Conservation (phyloP, 2,329 filamentous ascomycete genomes). For the Botrytis paeoniae region DNA sequence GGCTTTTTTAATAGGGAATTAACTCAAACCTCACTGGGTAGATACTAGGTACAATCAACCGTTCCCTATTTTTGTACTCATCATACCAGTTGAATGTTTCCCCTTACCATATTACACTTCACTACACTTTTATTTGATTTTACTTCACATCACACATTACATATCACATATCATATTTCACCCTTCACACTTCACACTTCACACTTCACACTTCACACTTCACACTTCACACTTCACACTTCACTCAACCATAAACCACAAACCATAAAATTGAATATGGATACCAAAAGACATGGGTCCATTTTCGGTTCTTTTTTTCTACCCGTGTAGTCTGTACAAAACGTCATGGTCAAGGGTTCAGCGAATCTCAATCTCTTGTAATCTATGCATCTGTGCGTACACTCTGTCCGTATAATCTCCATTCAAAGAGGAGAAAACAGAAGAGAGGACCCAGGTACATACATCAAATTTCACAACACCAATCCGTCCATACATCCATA, state of each 20-base stretch:
- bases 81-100: background rate
- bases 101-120: background rate
- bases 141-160: background rate
- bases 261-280: background rate
- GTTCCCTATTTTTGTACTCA: background rate
- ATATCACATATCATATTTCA: background rate
- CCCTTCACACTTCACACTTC: background rate
- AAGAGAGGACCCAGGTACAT: background rate
- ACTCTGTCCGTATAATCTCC: background rate
- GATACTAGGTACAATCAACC: background rate
- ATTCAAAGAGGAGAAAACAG: background rate
- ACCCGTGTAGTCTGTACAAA: background rate
- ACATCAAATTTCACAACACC: background rate
- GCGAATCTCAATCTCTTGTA: conserved; percentile 2
- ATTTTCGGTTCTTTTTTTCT: background rate
- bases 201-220: background rate
- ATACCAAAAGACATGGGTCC: background rate
- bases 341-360: conserved; percentile 9
- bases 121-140: background rate
- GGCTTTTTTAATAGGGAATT: background rate
- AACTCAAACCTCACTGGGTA: background rate
- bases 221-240: background rate
- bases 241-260: background rate
- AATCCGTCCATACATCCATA: background rate
- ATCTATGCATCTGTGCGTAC: background rate